Evolutionary conservation across 352 stramenopile genomes (phyloP).

Genomic region (Phytopythium litorale): DNA sequence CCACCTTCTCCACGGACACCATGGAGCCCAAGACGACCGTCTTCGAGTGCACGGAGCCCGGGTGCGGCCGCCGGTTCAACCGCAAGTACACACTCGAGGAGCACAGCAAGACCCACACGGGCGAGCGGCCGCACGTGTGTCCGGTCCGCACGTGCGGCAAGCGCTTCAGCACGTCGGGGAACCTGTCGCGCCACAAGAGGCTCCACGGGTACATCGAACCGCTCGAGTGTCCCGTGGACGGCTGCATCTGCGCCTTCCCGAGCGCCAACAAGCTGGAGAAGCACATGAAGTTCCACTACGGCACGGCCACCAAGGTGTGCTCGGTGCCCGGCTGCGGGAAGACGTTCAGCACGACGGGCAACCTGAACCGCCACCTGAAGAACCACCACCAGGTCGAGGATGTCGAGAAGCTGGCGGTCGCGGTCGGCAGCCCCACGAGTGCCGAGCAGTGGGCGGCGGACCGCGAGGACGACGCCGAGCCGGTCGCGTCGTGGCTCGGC

Average conservation of each 20-base stretch:
- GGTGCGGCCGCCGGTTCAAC: constrained; percentile 20
- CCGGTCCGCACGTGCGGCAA: constrained; percentile 23
- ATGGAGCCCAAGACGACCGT: background rate
- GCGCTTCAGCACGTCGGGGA: constrained; percentile 41
- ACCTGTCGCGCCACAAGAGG: constrained; percentile 33
- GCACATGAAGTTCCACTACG: constrained; percentile 35
- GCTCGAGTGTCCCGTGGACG: constrained; percentile 11
- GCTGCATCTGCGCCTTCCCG: constrained; percentile 18
- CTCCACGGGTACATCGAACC: constrained; percentile 27
- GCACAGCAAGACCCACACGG: constrained; percentile 35
- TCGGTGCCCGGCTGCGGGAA: constrained; percentile 21
- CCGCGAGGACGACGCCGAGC: constrained; percentile 11
- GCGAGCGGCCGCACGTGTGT: constrained; percentile 30
- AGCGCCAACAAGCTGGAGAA: constrained; percentile 22
- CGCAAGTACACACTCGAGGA: constrained; percentile 34
- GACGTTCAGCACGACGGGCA: constrained; percentile 30
- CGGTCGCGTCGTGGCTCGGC: constrained; percentile 11
- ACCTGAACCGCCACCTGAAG: constrained; percentile 32
- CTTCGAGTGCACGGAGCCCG: constrained; percentile 17
- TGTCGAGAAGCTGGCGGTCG: constrained; percentile 6
- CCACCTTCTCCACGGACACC: background rate
- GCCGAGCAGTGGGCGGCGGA: constrained; percentile 15
- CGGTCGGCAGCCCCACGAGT: constrained; percentile 21
- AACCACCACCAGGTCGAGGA: constrained; percentile 12
- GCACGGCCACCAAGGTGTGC: constrained; percentile 18